These are phyloP conservation scores for Amanita muscaria DNA, from an alignment of 768 basidiomycete genomes.

Conservation along the genomic window DNA sequence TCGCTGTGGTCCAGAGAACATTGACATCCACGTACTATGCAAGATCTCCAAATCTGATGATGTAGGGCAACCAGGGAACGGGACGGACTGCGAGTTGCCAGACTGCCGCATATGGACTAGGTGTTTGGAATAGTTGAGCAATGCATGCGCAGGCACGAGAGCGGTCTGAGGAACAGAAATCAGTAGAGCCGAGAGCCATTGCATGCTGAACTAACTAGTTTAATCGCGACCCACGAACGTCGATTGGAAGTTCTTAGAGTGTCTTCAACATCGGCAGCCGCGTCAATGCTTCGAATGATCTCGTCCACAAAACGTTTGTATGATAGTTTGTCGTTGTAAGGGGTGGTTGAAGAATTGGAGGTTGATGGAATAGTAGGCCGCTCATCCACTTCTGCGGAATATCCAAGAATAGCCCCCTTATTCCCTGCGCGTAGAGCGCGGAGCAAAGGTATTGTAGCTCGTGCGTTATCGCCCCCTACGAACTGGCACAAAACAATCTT, in stretches of 20 bases:
- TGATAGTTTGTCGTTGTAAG: constrained; percentile 20
- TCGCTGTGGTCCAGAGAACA: neutral
- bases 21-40: constrained; percentile 10
- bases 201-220: constrained; percentile 47
- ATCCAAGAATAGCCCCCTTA: constrained; percentile 71
- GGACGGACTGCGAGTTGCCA: constrained; percentile 25
- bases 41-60: constrained; percentile 52
- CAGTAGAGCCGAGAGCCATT: neutral
- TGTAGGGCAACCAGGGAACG: constrained; percentile 64
- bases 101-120: constrained; percentile 36
- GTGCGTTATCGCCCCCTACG: constrained; percentile 80
- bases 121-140: constrained; percentile 54
- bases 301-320: constrained; percentile 67
- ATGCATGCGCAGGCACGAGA: constrained; percentile 51
- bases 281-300: constrained; percentile 67
- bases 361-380: constrained; percentile 26
- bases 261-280: constrained; percentile 77
- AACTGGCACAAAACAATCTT: constrained; percentile 39
- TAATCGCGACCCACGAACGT: constrained; percentile 79
- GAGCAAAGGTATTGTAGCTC: constrained; percentile 58
- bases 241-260: constrained; percentile 24
- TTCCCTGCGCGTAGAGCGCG: constrained; percentile 52
- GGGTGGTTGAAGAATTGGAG: constrained; percentile 10
- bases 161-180: constrained; percentile 41
- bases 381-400: constrained; percentile 81